These are phyloP conservation scores for Oryza brachyantha DNA, from an alignment of 176 grass and related monocot genomes.

Conservation along the genomic window DNA sequence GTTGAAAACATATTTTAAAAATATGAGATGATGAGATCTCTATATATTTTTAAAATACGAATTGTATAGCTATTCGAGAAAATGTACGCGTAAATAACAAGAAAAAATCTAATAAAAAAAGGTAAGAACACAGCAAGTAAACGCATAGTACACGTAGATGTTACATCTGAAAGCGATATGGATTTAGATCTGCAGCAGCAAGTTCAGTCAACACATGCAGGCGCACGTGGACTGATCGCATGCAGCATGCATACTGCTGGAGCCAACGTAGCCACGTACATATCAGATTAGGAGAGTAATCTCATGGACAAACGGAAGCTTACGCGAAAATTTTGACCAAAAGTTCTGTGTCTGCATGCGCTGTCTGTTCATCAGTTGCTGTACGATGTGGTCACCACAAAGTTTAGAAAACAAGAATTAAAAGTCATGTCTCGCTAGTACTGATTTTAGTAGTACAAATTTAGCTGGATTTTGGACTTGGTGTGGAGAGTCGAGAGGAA, in stretches of 20 bases:
- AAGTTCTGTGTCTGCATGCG: neutral
- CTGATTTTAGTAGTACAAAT: neutral
- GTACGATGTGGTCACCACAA: neutral
- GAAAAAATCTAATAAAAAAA: no score
- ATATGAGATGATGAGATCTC: no score
- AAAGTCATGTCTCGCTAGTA: neutral
- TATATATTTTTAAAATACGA: no score
- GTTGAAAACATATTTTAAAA: no score
- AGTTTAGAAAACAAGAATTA: no score
- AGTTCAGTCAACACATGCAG: conserved; percentile 24
- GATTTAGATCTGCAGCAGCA: neutral
- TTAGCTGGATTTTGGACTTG: neutral
- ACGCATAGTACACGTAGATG: conserved; percentile 9
- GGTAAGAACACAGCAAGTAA: no score
- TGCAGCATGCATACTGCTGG: neutral
- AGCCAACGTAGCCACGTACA: neutral
- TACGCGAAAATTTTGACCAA: neutral
- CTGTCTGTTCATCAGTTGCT: neutral
- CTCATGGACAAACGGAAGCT: conserved; percentile 17
- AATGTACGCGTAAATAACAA: no score
- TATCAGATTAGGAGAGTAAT: conserved; percentile 10
- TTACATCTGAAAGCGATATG: neutral
- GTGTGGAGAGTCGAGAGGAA: neutral
- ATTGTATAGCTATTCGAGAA: no score
- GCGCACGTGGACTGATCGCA: neutral